Percentiles rank a stretch among this genome's conserved stretches.
These are phyloP conservation scores for Selaginella moellendorffii DNA, from an alignment of 75 land plant species.

Conservation along the genomic window DNA sequence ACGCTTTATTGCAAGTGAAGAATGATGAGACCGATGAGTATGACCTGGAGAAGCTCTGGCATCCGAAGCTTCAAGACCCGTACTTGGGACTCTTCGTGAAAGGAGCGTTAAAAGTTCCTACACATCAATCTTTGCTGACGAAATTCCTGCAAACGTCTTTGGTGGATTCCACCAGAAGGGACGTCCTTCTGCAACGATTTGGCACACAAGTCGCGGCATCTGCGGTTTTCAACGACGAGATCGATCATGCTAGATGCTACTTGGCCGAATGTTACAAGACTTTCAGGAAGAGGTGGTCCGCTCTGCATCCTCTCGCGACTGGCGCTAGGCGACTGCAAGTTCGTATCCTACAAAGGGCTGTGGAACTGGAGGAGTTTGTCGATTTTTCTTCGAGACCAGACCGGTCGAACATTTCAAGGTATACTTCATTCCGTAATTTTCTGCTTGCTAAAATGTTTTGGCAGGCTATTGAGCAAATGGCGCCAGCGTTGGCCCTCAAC, in stretches of 20 bases:
- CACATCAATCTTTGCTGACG: slow-evolving; percentile 17
- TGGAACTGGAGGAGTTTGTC: slow-evolving; percentile 37
- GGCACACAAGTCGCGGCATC: slow-evolving; percentile 30
- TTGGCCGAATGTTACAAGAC: slow-evolving; percentile 26
- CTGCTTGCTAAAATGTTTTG: no score
- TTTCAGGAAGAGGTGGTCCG: slow-evolving; percentile 32
- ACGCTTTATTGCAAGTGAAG: slow-evolving; percentile 25
- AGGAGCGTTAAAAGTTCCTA: slow-evolving; percentile 32
- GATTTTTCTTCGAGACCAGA: slow-evolving; percentile 3
- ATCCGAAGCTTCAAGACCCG: slow-evolving; percentile 22
- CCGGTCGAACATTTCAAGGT: background rate
- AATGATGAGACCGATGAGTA: slow-evolving; percentile 19
- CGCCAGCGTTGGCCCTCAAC: slow-evolving; percentile 34
- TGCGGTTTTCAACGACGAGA: slow-evolving; percentile 27
- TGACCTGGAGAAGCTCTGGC: slow-evolving; percentile 22
- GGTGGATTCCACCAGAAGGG: slow-evolving; percentile 17
- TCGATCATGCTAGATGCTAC: slow-evolving; percentile 26
- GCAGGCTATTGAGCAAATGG: slow-evolving; percentile 25
- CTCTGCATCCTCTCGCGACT: slow-evolving; percentile 35
- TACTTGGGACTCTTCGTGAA: slow-evolving; percentile 26
- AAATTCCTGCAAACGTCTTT: slow-evolving; percentile 24
- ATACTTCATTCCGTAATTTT: background rate
- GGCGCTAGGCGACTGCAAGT: slow-evolving; percentile 23
- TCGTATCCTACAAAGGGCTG: slow-evolving; percentile 22
- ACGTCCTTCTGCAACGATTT: slow-evolving; percentile 18